phyloP scores from a whole-genome alignment of 331 rosid genomes.

The Cydonia oblonga region DNA sequence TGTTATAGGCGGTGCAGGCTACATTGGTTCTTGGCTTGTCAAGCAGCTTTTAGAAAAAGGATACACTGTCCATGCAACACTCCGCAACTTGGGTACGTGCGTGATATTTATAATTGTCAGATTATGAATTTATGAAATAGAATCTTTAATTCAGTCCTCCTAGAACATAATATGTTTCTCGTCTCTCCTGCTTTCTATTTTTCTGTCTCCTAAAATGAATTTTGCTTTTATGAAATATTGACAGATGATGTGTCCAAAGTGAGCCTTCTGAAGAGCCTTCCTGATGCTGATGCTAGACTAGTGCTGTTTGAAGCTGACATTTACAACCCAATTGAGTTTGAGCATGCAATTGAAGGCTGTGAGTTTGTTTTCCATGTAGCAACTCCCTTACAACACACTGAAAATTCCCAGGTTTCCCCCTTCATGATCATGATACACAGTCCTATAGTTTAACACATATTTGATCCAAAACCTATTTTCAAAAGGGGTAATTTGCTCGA shows the following conservation, averaged over 20 bases:
- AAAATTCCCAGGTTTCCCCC: constrained; percentile 23
- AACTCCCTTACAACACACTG: constrained; percentile 23
- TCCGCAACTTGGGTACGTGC: constrained; percentile 30
- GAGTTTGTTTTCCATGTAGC: constrained; percentile 48
- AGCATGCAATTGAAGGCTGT: constrained; percentile 40
- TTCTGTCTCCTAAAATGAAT: not conserved
- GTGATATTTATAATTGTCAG: not conserved
- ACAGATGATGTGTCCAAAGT: constrained; percentile 38
- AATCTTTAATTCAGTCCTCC: not conserved
- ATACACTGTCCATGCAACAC: constrained; percentile 48
- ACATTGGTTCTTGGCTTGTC: constrained; percentile 34
- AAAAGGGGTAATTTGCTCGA: too few species aligned
- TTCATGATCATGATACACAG: not conserved
- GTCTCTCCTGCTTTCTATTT: not conserved
- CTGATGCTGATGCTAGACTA: constrained; percentile 23
- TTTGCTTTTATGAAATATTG: not conserved
- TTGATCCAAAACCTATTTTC: too few species aligned
- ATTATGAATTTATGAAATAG: not conserved
- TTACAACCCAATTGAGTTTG: constrained; percentile 24
- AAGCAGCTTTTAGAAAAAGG: constrained; percentile 43
- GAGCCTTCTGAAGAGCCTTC: constrained; percentile 28
- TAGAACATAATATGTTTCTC: not conserved
- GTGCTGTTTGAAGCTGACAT: constrained; percentile 50
- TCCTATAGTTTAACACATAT: too few species aligned
- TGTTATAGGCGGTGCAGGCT: constrained; percentile 50